Evolutionary conservation across 1,139 yeast genomes (phyloP).

Genomic region (Nakaseomyces uthaithaninus): DNA sequence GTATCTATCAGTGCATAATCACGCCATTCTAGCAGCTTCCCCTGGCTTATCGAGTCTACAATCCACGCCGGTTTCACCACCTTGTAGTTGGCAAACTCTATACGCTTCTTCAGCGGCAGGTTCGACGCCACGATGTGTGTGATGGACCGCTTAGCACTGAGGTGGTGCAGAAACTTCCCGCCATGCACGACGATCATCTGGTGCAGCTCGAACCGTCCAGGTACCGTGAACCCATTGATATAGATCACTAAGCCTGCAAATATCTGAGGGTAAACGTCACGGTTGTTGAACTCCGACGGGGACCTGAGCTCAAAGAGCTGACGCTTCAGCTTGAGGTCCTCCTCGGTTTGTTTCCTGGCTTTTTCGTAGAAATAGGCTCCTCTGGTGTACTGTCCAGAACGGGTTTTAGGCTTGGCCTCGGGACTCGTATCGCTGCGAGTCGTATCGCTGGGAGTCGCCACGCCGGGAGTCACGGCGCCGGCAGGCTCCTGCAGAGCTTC

Average conservation of each 20-base stretch:
- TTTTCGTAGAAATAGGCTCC: slow-evolving; percentile 63
- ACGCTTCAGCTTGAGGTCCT: slow-evolving; percentile 46
- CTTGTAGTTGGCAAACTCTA: slow-evolving; percentile 56
- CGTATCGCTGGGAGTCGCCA: slow-evolving; percentile 10
- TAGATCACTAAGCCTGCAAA: slow-evolving; percentile 59
- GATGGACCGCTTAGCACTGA: slow-evolving; percentile 61
- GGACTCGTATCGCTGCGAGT: slow-evolving; percentile 14
- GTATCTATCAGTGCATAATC: slow-evolving; percentile 48
- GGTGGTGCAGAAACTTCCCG: slow-evolving; percentile 63
- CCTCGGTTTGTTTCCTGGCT: slow-evolving; percentile 55
- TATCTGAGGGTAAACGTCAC: slow-evolving; percentile 33
- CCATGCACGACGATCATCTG: slow-evolving; percentile 68
- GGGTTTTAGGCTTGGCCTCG: slow-evolving; percentile 8
- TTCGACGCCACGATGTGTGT: slow-evolving; percentile 81
- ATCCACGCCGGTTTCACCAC: slow-evolving; percentile 86
- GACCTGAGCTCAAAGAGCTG: slow-evolving; percentile 40
- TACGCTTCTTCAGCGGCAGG: slow-evolving; percentile 65
- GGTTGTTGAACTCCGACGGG: slow-evolving; percentile 18
- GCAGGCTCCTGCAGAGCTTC: slow-evolving; percentile 10
- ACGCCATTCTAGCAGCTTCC: slow-evolving; percentile 56
- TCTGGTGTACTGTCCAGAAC: slow-evolving; percentile 17
- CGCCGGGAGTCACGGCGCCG: no score
- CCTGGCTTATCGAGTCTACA: slow-evolving; percentile 47
- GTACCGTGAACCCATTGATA: slow-evolving; percentile 81
- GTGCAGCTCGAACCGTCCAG: slow-evolving; percentile 66